Evolutionary conservation across 2,329 filamentous ascomycete species (phyloP).

Genomic region (Fusarium cicatricum): DNA sequence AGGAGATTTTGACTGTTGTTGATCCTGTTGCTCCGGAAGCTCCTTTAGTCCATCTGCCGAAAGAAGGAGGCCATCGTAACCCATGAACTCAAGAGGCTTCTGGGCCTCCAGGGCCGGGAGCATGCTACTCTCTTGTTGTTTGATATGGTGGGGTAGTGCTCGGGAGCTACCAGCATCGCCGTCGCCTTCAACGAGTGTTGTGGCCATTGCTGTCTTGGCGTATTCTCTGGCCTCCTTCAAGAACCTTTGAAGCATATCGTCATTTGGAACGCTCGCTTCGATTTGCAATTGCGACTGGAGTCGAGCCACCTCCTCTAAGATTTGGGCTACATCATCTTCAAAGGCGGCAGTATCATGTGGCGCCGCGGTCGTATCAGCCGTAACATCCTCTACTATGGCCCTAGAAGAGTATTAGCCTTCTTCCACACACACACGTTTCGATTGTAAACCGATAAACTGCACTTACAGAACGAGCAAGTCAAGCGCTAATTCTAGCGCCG

Average conservation of each 20-base stretch:
- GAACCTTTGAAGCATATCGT: slow-evolving; percentile 9
- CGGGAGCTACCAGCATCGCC: background rate
- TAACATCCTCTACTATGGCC: background rate
- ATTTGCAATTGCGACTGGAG: slow-evolving; percentile 7
- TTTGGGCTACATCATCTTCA: slow-evolving; percentile 9
- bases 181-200: background rate
- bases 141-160: background rate
- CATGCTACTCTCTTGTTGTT: fast-evolving
- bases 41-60: too few species aligned
- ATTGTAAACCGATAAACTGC: too few species aligned
- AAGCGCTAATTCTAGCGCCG: slow-evolving; percentile 7
- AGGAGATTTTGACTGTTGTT: too few species aligned
- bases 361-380: background rate
- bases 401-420: background rate
- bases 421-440: too few species aligned
- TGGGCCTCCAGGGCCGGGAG: fast-evolving
- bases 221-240: slow-evolving; percentile 19
- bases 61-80: too few species aligned
- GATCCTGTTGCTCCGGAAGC: too few species aligned
- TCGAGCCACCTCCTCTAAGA: slow-evolving; percentile 5
- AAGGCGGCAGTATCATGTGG: slow-evolving; percentile 12
- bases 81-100: background rate
- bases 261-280: background rate
- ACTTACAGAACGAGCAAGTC: slow-evolving; percentile 11
- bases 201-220: slow-evolving; percentile 3